These are phyloP conservation scores for Melanopsichium pennsylvanicum DNA, from an alignment of 1,284 basidiomycete species.

Conservation along the genomic window DNA sequence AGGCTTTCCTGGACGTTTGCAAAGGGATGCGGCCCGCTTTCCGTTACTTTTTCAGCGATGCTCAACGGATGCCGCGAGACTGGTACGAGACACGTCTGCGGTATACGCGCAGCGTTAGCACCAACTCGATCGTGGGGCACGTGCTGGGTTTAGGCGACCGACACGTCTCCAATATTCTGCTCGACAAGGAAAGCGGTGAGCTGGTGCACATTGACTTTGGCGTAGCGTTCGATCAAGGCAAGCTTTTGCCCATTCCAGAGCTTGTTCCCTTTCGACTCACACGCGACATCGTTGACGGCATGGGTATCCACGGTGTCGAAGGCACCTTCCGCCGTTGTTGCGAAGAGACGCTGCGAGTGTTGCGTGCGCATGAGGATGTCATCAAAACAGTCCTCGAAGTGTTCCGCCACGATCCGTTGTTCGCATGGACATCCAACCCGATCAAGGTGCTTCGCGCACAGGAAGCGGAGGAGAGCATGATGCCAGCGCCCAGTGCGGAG, in stretches of 20 bases:
- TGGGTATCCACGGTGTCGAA: constrained; percentile 87
- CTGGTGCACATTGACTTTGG: constrained; percentile 94
- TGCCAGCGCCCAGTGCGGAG: constrained; percentile 11
- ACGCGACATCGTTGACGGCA: constrained; percentile 88
- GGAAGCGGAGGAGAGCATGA: constrained; percentile 22
- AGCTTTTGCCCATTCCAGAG: constrained; percentile 82
- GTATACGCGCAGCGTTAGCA: constrained; percentile 90
- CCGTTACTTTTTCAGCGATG: constrained; percentile 91
- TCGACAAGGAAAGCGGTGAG: constrained; percentile 84
- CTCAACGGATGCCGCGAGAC: constrained; percentile 81
- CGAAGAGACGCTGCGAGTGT: constrained; percentile 89
- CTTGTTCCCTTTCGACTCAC: constrained; percentile 94
- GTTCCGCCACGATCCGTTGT: constrained; percentile 94
- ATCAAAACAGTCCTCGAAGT: constrained; percentile 95
- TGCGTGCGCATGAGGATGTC: constrained; percentile 82
- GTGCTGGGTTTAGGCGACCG: constrained; percentile 91
- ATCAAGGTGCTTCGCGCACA: constrained; percentile 54
- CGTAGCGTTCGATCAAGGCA: constrained; percentile 94
- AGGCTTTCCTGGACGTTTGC: constrained; percentile 71
- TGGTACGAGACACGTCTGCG: constrained; percentile 94
- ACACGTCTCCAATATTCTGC: constrained; percentile 88
- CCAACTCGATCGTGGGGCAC: constrained; percentile 92
- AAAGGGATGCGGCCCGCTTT: constrained; percentile 81
- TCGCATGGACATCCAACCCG: constrained; percentile 74
- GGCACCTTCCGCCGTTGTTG: constrained; percentile 95